A percentile compares a stretch with the other conserved stretches of the same genome.
Conservation (phyloP, 257 asterid genomes). For the Solanum ahanhuiri region DNA sequence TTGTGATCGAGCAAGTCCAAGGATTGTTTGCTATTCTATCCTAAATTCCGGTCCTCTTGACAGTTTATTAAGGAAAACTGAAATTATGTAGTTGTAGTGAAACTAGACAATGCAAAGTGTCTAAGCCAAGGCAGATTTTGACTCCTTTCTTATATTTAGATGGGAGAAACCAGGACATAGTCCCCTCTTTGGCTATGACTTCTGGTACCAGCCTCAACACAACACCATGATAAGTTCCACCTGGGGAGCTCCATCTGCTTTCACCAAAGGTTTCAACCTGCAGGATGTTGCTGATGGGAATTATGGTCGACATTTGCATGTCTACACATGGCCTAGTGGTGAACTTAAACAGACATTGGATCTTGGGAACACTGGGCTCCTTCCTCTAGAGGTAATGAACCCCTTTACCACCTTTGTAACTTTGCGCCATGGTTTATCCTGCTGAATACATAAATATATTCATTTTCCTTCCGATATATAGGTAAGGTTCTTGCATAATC, state of each 20-base stretch:
- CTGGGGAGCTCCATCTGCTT: constrained; percentile 97
- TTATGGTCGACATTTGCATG: constrained; percentile 87
- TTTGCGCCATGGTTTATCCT: not conserved
- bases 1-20: not conserved
- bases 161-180: constrained; percentile 99
- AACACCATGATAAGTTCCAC: constrained; percentile 95
- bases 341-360: constrained; percentile 87
- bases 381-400: constrained; percentile 72
- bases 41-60: not conserved
- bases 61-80: not conserved
- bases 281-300: constrained; percentile 81
- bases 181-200: constrained; percentile 87
- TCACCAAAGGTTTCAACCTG: constrained; percentile 79
- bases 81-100: not conserved
- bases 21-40: not conserved
- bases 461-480: constrained; percentile 3
- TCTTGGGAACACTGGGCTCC: constrained; percentile 83
- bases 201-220: constrained; percentile 98
- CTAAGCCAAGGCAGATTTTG: not conserved
- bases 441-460: not conserved
- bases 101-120: not conserved
- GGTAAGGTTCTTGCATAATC: constrained; percentile 87
- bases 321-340: constrained; percentile 93
- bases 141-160: constrained; percentile 19
- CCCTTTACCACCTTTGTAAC: not conserved